A percentile compares a stretch with the other conserved stretches of the same genome.
Conservation (phyloP, 192 early-diverging fungal genomes). For the Coemansia sp. region DNA sequence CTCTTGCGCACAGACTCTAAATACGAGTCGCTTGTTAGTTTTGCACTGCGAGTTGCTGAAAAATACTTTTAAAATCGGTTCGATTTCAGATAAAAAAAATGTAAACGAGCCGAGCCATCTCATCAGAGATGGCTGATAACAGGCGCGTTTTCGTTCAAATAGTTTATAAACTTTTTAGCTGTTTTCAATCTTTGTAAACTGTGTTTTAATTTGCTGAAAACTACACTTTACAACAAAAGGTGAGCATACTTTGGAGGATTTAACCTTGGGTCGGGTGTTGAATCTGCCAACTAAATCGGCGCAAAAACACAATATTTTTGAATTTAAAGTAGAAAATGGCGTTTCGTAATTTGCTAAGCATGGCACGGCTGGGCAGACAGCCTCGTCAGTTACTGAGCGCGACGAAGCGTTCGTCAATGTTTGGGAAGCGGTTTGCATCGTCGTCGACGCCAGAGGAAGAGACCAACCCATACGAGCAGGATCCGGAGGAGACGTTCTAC, state of each 20-base stretch:
- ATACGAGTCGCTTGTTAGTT: slow-evolving; percentile 25
- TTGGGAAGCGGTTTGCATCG: slow-evolving; percentile 20
- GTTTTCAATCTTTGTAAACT: background rate
- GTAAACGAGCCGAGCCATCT: background rate
- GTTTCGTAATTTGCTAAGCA: slow-evolving; percentile 41
- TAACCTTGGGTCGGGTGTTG: background rate
- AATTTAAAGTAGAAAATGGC: slow-evolving; percentile 10
- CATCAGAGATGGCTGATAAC: no score
- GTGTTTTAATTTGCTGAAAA: background rate
- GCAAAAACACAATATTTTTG: background rate
- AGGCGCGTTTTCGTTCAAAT: background rate
- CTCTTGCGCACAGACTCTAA: slow-evolving; percentile 17
- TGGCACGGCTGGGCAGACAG: slow-evolving; percentile 18
- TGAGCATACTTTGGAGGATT: background rate
- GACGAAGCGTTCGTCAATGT: background rate
- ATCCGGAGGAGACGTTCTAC: slow-evolving; percentile 36
- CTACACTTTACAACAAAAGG: background rate
- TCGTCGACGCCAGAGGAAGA: slow-evolving; percentile 6
- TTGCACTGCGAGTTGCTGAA: slow-evolving; percentile 26
- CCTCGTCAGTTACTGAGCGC: background rate
- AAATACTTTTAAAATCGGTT: slow-evolving; percentile 6
- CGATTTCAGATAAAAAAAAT: no score
- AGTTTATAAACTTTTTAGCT: background rate
- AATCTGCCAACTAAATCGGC: background rate
- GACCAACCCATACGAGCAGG: slow-evolving; percentile 11